These are phyloP conservation scores for Pisolithus tinctorius DNA, from an alignment of 768 basidiomycete genomes.

Conservation along the genomic window DNA sequence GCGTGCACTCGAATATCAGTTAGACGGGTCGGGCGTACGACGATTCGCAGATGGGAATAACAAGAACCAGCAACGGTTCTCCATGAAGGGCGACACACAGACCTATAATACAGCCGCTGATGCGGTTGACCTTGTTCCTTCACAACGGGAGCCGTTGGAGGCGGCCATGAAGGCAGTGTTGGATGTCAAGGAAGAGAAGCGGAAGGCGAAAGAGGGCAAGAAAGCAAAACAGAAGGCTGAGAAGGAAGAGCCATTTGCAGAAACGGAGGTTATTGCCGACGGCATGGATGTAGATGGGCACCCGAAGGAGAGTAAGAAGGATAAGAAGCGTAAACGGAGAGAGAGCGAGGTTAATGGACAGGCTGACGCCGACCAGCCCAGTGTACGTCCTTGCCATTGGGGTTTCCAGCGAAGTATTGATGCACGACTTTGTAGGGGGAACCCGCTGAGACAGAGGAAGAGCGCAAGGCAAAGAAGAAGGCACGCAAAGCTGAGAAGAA, in stretches of 20 bases:
- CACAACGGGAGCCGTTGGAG: conserved; percentile 78
- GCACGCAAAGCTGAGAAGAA: conserved; percentile 75
- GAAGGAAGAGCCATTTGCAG: conserved; percentile 44
- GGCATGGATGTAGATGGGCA: conserved; percentile 43
- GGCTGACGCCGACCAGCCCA: conserved; percentile 30
- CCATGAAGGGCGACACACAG: conserved; percentile 71
- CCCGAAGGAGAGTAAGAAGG: conserved; percentile 32
- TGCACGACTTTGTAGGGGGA: conserved; percentile 23
- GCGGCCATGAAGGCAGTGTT: conserved; percentile 65
- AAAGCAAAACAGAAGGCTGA: conserved; percentile 56
- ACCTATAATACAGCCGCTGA: conserved; percentile 88
- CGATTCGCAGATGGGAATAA: conserved; percentile 48
- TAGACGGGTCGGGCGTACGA: conserved; percentile 66
- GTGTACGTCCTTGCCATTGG: conserved; percentile 30
- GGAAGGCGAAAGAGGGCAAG: conserved; percentile 71
- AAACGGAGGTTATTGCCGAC: conserved; percentile 23
- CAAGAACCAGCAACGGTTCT: conserved; percentile 73
- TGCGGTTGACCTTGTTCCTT: conserved; percentile 73
- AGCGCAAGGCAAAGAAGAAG: conserved; percentile 74
- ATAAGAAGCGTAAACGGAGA: conserved; percentile 42
- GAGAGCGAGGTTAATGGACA: conserved; percentile 49
- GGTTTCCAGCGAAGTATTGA: not conserved
- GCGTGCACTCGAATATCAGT: conserved; percentile 79
- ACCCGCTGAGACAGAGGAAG: conserved; percentile 69
- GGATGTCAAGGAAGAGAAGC: conserved; percentile 87